Evolutionary conservation across 2,329 filamentous ascomycete species (phyloP), one percentile per base, ranked within the genome.

Genomic region (Plenodomus biglobosus): DNA sequence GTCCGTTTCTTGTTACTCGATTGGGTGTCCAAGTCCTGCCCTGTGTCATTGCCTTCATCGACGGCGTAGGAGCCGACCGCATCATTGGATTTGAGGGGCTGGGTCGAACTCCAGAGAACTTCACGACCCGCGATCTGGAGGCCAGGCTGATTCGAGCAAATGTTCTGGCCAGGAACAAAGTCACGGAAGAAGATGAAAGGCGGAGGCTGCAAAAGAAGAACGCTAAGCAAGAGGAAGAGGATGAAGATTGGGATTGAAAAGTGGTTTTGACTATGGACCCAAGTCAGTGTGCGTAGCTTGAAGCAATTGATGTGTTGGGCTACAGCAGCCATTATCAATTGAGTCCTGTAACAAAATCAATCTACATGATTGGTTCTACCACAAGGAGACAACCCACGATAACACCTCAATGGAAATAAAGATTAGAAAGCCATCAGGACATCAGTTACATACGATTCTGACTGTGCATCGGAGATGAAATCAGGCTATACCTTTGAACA

Each of bases 51-150:
- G 75, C 77, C 3, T 84, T 83, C 59, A 72, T 80, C 18, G 76
- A 82, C 56, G 81, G 80, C 7, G 71, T 80, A 39, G 74, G 76
- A 37, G 77, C 77, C 32, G 81, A 83, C 58, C 73, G 81, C 20
- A 79, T 84, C 30, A 73, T 84, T 46, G 81, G 81, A 1, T 84
- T 84, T 55, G 81, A 83, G 56, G 80, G 80, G 2, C 68, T 84
- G 8, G 79, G 80, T 13, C 75, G 76, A 49, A 78, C 75, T 37
- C 66, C 73, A 24, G 80, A 84, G 57, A 77, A 68, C 3, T 82
- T 84, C 57, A 80, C 76, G 1, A 79, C 78, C 1, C 72, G 75
- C 24, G 79, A 82, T 48, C 64, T 84, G 38, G 81, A 84, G 56
- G 72, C 71, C 0, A 70, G 80, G 42, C 61, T 84, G 30, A 68